phyloP scores from a whole-genome alignment of 495 filamentous ascomycete species.

The Penicillium bovifimosum region DNA sequence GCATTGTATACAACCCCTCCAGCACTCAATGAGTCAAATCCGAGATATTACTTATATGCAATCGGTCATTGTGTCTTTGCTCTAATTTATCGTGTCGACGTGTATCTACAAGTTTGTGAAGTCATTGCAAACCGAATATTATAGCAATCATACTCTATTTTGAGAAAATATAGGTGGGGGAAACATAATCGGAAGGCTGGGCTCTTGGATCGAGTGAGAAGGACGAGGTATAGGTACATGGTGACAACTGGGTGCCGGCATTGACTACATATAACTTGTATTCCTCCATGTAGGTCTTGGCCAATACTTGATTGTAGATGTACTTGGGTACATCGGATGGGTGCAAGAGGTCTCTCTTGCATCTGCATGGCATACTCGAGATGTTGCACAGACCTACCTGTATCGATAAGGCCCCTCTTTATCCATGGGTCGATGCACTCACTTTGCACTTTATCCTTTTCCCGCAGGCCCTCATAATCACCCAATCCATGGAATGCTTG shows the following conservation, averaged over 20 bases:
- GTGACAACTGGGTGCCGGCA: no score
- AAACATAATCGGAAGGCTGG: conserved; percentile 3
- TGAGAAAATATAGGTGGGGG: background rate
- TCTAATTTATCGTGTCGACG: no score
- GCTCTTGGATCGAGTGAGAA: background rate
- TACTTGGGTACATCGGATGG: background rate
- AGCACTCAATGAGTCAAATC: background rate
- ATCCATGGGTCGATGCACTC: background rate
- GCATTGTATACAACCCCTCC: no score
- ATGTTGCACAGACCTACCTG: background rate
- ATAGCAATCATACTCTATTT: background rate
- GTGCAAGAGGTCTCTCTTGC: background rate
- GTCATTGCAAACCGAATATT: no score
- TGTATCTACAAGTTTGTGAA: no score
- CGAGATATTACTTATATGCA: background rate
- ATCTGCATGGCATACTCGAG: background rate
- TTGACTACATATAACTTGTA: no score
- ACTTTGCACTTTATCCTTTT: no score
- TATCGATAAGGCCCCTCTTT: background rate
- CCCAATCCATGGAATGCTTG: no score
- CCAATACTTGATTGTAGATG: background rate
- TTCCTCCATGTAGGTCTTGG: no score
- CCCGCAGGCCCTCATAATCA: no score
- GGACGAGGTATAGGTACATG: background rate
- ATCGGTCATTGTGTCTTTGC: no score